These are phyloP conservation scores for Tagetes erecta DNA, from an alignment of 129 eudicot genomes.

Conservation along the genomic window DNA sequence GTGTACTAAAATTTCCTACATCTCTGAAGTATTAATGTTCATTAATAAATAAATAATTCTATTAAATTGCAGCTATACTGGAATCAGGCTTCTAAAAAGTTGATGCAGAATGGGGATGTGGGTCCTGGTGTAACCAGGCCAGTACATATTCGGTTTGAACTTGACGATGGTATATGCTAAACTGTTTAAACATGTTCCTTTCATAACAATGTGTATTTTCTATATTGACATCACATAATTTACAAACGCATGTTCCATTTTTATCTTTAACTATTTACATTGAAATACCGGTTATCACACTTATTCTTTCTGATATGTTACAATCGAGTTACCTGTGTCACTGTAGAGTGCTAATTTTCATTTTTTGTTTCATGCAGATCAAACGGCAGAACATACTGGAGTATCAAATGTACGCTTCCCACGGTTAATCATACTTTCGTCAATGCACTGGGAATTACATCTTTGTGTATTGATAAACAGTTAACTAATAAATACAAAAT, in stretches of 20 bases:
- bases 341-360: slow-evolving; percentile 23
- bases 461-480: slow-evolving; percentile 7
- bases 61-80: slow-evolving; percentile 36
- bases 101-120: slow-evolving; percentile 31
- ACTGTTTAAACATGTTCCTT: not conserved
- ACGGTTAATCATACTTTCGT: not conserved
- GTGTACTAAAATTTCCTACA: not conserved
- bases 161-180: slow-evolving; percentile 50
- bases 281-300: not conserved
- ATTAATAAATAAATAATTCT: slow-evolving; percentile 3
- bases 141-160: slow-evolving; percentile 79
- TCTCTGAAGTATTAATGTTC: not conserved
- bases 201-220: not conserved
- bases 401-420: slow-evolving; percentile 47
- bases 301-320: not conserved
- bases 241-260: not conserved
- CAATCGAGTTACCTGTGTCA: not conserved
- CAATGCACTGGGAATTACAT: not conserved
- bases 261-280: not conserved
- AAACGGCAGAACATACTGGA: slow-evolving; percentile 42
- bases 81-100: slow-evolving; percentile 40
- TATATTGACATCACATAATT: not conserved
- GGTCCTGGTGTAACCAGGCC: slow-evolving; percentile 62
- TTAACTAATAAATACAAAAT: slow-evolving; percentile 11
- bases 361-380: slow-evolving; percentile 49